Conservation (phyloP, 352 stramenopile genomes). For the Globisporangium takayamanum region DNA sequence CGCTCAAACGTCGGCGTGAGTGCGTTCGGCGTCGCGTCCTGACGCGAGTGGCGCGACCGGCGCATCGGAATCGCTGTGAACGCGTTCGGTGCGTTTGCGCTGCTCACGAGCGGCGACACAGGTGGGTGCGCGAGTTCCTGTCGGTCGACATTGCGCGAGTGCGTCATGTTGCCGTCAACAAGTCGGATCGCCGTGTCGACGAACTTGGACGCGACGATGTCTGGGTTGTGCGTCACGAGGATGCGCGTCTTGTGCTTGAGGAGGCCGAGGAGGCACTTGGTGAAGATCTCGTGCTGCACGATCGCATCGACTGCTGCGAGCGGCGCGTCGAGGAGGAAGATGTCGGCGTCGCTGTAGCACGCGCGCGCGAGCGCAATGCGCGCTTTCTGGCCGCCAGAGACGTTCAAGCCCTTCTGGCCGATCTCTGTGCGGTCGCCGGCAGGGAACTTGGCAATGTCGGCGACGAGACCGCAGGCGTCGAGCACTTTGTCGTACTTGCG, state of each 20-base stretch:
- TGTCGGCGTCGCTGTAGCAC: constrained; percentile 78
- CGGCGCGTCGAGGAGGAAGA: constrained; percentile 64
- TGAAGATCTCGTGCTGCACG: constrained; percentile 81
- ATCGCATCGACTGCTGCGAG: constrained; percentile 44
- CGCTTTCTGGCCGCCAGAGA: constrained; percentile 58
- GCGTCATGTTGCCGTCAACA: constrained; percentile 36
- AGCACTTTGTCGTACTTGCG: constrained; percentile 74
- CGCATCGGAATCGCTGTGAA: too few species aligned
- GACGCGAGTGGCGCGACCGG: not conserved
- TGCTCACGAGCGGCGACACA: constrained; percentile 26
- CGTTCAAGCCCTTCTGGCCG: constrained; percentile 54
- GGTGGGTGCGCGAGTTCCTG: constrained; percentile 22
- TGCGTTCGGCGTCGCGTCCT: not conserved
- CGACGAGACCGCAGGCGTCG: constrained; percentile 64
- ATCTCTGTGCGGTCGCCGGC: constrained; percentile 81
- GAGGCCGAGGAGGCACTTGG: constrained; percentile 61
- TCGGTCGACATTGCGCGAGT: constrained; percentile 37
- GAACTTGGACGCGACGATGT: constrained; percentile 59
- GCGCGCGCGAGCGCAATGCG: constrained; percentile 77
- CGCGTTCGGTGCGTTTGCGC: constrained; percentile 2
- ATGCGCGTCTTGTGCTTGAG: constrained; percentile 63
- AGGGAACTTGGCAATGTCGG: constrained; percentile 75
- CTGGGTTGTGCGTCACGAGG: constrained; percentile 58
- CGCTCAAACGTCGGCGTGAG: constrained; percentile 17
- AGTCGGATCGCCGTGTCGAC: constrained; percentile 53